Evolutionary conservation across 2,329 filamentous ascomycete species (phyloP), one percentile per base, ranked within the genome.

Genomic region (Fusarium pseudoanthophilum): DNA sequence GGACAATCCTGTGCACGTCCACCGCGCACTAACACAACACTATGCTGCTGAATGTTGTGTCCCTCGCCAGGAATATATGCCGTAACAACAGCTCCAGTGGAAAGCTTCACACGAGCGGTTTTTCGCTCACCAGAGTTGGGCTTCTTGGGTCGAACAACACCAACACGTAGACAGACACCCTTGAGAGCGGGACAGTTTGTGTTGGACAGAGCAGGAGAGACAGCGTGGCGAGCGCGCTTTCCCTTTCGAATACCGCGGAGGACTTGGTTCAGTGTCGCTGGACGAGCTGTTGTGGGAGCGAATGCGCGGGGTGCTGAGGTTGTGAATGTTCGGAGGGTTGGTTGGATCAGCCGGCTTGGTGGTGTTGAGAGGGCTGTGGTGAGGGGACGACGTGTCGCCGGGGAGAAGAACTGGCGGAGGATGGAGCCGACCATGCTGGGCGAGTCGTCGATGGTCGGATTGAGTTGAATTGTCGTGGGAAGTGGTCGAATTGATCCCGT

Each of bases 31-130:
- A 98, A 87, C 63, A 99, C 96, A 52, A 99, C 96, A 78, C 93
- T 97, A 87, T 99, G 97, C 88, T 98, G 96, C 87, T 98, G 95
- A 75, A 98, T 95, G 83, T 98, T 99, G 85, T 99, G 96, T 55
- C 96, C 95, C 89, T 98, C 95, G 59, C 96, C 96, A 39, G 95
- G 95, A 79, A 99, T 98, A 85, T 98, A 98, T 32, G 93, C 94
- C 67, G 94, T 97, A 72, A 99, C 88, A 67, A 97, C 89, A 80
- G 91, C 94, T 62, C 96, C 96, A 73, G 90, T 95, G 68, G 93
- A 96, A 81, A 99, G 86, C 76, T 95, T 88, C 26, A 99, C 92
- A 87, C 95, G 94, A 6, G 95, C 95, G 65, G 94, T 96, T 87
- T 99, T 99, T 73, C 96, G 89, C 87, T 98, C 95, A 63, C 95